A percentile compares a stretch with the other conserved stretches of the same genome.
Evolutionary conservation across 306 rosid species (phyloP).

Genomic region (Malus orientalis): DNA sequence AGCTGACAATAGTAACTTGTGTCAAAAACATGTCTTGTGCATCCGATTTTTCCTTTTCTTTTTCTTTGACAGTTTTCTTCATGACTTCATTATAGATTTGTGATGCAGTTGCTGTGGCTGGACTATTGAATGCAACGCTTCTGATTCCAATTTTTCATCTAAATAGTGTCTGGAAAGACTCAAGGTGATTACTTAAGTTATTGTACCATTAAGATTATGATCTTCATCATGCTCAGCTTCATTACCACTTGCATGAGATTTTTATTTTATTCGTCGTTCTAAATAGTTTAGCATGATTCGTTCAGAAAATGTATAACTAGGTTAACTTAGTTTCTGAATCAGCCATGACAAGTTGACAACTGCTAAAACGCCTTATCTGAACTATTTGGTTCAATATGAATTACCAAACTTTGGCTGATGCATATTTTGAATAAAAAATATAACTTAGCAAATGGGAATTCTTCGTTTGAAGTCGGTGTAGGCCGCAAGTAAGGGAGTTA

Average conservation of each 20-base stretch:
- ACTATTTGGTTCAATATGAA: not conserved
- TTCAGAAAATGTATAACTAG: not conserved
- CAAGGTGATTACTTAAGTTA: constrained; percentile 43
- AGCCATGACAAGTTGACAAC: not conserved
- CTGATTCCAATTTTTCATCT: constrained; percentile 91
- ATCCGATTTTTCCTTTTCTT: constrained; percentile 5
- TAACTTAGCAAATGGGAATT: not conserved
- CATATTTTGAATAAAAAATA: not conserved
- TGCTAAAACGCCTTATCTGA: not conserved
- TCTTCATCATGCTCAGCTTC: not conserved
- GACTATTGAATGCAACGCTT: constrained; percentile 85
- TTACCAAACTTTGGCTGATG: not conserved
- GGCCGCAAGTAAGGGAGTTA: not conserved
- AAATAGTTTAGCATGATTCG: not conserved
- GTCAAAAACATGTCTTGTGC: constrained; percentile 1
- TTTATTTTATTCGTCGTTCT: not conserved
- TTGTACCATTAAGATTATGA: not conserved
- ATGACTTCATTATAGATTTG: constrained; percentile 52
- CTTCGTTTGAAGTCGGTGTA: not conserved
- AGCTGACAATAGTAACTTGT: not conserved
- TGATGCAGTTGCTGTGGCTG: constrained; percentile 99
- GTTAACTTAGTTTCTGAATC: not conserved
- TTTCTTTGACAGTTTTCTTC: not conserved
- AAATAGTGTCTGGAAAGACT: constrained; percentile 96
- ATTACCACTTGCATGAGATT: not conserved